A percentile compares a stretch with the other conserved stretches of the same genome.
phyloP scores from a whole-genome alignment of 371 early-diverging fungal genomes.

The Phascolomyces articulosus region DNA sequence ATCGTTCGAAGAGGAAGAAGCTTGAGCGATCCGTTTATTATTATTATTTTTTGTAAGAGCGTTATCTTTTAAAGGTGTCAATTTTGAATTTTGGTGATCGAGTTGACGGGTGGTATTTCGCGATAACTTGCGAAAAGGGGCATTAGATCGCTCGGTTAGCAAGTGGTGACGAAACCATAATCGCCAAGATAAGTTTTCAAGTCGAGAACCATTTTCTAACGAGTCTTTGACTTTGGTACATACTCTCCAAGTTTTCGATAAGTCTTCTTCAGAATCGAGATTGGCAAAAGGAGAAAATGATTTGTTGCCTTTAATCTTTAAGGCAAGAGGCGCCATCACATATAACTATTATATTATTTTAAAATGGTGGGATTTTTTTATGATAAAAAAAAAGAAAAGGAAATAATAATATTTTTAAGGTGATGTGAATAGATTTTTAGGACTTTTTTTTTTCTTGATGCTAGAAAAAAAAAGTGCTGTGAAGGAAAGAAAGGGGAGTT shows the following conservation, averaged over 20 bases:
- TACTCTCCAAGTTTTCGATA: conserved; percentile 80
- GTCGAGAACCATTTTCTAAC: conserved; percentile 80
- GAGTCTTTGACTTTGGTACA: conserved; percentile 90
- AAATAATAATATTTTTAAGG: too few species aligned
- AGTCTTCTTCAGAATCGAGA: conserved; percentile 72
- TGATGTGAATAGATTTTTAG: too few species aligned
- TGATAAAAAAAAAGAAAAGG: background rate
- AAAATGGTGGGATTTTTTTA: too few species aligned
- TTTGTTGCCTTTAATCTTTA: conserved; percentile 79
- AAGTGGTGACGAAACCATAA: conserved; percentile 70
- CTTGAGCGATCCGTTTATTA: background rate
- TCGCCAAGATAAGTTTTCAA: conserved; percentile 92
- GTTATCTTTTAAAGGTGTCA: conserved; percentile 23
- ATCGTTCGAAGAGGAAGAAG: too few species aligned
- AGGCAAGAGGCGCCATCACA: conserved; percentile 74
- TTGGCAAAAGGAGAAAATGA: conserved; percentile 75
- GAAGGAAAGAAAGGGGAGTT: background rate
- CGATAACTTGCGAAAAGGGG: conserved; percentile 42
- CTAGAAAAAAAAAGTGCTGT: too few species aligned
- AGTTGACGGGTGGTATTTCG: conserved; percentile 39
- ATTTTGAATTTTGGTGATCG: conserved; percentile 26
- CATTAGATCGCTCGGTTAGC: conserved; percentile 53
- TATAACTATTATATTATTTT: background rate
- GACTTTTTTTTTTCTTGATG: too few species aligned
- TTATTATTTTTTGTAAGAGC: background rate